Percentiles rank a stretch among this genome's conserved stretches.
Conservation (phyloP, 805 yeast genomes). For the Lachancea sp. region DNA sequence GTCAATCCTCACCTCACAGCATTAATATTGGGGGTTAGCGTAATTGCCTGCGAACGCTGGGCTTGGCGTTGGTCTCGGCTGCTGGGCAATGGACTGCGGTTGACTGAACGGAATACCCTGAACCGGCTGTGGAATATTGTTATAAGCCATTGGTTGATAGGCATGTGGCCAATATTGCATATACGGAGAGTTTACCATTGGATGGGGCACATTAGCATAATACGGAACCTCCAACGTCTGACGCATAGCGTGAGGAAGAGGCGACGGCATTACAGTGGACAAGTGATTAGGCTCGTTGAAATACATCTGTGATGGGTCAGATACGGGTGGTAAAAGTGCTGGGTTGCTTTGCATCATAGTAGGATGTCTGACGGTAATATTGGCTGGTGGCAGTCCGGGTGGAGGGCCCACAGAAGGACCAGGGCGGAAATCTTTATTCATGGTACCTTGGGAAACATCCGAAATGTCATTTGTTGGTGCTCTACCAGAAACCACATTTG, state of each 20-base stretch:
- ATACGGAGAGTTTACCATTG: slow-evolving; percentile 2
- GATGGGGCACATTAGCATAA: not conserved
- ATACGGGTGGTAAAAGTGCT: not conserved
- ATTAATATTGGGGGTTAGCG: slow-evolving; percentile 4
- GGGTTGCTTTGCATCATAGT: not conserved
- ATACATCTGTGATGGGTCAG: not conserved
- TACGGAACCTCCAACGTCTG: slow-evolving; percentile 4
- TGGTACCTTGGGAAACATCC: too few relatives aligned
- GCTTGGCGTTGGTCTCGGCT: not conserved
- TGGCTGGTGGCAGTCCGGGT: slow-evolving; percentile 3
- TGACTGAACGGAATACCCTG: not conserved
- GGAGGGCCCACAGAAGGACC: slow-evolving; percentile 1
- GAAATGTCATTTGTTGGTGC: too few relatives aligned
- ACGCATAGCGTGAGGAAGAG: not conserved
- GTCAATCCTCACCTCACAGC: not conserved
- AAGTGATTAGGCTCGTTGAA: not conserved
- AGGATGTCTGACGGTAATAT: not conserved
- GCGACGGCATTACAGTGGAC: not conserved
- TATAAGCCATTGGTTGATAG: slow-evolving; percentile 5
- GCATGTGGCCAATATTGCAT: slow-evolving; percentile 8
- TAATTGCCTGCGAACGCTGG: not conserved
- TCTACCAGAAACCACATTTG: slow-evolving; percentile 5
- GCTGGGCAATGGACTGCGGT: not conserved
- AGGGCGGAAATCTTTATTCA: too few relatives aligned
- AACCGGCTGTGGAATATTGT: not conserved